phyloP scores from a whole-genome alignment of 2,329 filamentous ascomycete species.

The Alternaria sp. region DNA sequence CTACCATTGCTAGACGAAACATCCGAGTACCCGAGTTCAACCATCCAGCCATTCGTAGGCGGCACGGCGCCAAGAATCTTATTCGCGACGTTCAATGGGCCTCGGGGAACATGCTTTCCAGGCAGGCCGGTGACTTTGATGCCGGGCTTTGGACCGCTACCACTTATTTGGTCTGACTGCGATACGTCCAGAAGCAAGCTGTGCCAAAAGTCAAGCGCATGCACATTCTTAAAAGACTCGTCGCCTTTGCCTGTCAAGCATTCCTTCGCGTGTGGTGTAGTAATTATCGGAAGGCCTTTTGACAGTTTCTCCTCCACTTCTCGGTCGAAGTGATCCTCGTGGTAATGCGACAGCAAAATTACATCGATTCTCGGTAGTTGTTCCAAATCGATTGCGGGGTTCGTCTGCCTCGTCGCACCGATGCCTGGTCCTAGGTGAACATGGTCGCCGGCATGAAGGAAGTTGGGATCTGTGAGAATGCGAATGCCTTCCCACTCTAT shows the following conservation, averaged over 20 bases:
- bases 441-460: slow-evolving; percentile 71
- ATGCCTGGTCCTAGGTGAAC: slow-evolving; percentile 73
- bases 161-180: slow-evolving; percentile 13
- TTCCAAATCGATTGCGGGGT: slow-evolving; percentile 68
- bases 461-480: slow-evolving; percentile 63
- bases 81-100: slow-evolving; percentile 57
- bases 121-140: slow-evolving; percentile 70
- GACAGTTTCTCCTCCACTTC: slow-evolving; percentile 61
- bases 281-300: slow-evolving; percentile 68
- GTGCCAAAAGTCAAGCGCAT: slow-evolving; percentile 66
- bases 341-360: slow-evolving; percentile 70
- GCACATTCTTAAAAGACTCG: slow-evolving; percentile 64
- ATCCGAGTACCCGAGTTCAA: slow-evolving; percentile 65
- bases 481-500: slow-evolving; percentile 63
- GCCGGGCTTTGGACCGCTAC: slow-evolving; percentile 45
- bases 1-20: slow-evolving; percentile 19
- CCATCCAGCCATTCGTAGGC: slow-evolving; percentile 72
- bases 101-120: slow-evolving; percentile 67
- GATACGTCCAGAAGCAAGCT: slow-evolving; percentile 58
- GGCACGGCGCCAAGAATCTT: slow-evolving; percentile 63
- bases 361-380: slow-evolving; percentile 67
- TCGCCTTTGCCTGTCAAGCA: slow-evolving; percentile 58
- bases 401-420: slow-evolving; percentile 61
- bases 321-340: slow-evolving; percentile 67
- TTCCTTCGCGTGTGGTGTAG: slow-evolving; percentile 67